A percentile compares a stretch with the other conserved stretches of the same genome.
Conservation (phyloP, 2,329 filamentous ascomycete species). For the Monosporascus sp. region DNA sequence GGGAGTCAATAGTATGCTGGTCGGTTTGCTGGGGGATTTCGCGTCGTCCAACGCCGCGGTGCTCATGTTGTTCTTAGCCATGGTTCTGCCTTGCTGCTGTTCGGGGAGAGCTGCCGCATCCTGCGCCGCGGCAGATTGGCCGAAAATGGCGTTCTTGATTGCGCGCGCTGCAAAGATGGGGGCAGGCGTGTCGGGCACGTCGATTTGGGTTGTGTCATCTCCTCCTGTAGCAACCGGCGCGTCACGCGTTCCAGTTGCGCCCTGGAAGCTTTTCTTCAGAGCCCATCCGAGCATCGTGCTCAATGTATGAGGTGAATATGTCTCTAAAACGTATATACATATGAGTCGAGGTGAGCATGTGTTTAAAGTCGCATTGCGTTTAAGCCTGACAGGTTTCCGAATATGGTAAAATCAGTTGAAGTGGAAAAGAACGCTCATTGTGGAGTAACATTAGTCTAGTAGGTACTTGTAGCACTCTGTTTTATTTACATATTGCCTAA, state of each 20-base stretch:
- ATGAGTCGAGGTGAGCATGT: background rate
- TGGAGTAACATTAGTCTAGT: background rate
- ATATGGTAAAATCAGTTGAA: background rate
- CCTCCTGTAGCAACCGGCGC: constrained; percentile 21
- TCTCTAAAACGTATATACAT: background rate
- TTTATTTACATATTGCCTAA: background rate
- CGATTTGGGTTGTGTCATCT: constrained; percentile 45
- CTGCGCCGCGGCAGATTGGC: constrained; percentile 40
- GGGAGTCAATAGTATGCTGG: constrained; percentile 59
- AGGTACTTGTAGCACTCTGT: background rate
- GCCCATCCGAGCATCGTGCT: constrained; percentile 55
- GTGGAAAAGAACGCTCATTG: background rate
- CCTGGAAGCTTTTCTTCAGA: constrained; percentile 42
- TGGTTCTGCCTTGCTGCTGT: constrained; percentile 27
- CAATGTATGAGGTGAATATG: background rate
- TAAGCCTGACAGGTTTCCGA: background rate
- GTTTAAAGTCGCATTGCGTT: background rate
- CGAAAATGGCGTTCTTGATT: constrained; percentile 59
- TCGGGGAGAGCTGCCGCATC: constrained; percentile 25
- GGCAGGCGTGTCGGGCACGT: constrained; percentile 59
- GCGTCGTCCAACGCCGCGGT: constrained; percentile 24
- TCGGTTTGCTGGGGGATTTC: constrained; percentile 44
- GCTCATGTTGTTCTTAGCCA: constrained; percentile 12
- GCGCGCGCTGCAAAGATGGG: constrained; percentile 63
- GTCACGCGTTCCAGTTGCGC: constrained; percentile 31